Conservation (phyloP, 176 grass and related monocot species). For the Canna indica region DNA sequence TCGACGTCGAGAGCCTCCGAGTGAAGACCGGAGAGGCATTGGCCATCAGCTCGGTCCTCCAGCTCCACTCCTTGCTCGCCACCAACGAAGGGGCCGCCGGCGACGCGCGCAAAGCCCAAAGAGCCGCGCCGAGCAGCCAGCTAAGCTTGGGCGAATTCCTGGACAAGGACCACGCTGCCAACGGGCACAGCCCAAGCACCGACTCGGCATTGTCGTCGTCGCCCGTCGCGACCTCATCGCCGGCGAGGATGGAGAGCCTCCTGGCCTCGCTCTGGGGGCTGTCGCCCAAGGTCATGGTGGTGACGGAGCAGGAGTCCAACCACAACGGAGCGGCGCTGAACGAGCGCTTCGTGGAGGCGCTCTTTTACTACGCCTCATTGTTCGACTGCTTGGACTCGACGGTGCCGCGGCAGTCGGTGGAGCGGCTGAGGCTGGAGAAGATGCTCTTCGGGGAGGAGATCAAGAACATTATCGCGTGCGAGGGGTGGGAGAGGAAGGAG, state of each 20-base stretch:
- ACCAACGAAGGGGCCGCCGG: slow-evolving; percentile 13
- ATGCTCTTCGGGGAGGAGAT: slow-evolving; percentile 76
- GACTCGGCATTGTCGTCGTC: slow-evolving; percentile 1
- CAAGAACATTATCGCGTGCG: slow-evolving; percentile 74
- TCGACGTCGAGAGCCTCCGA: slow-evolving; percentile 60
- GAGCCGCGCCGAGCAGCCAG: not conserved
- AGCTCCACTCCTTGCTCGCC: slow-evolving; percentile 58
- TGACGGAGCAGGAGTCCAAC: slow-evolving; percentile 84
- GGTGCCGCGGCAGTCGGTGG: slow-evolving; percentile 47
- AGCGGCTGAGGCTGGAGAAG: slow-evolving; percentile 72
- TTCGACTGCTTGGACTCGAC: slow-evolving; percentile 83
- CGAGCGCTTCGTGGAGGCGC: slow-evolving; percentile 73
- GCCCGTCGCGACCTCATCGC: slow-evolving; percentile 19
- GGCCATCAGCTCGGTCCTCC: slow-evolving; percentile 60
- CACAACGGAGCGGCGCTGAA: slow-evolving; percentile 58
- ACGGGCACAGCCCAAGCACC: not conserved
- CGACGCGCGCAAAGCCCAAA: not conserved
- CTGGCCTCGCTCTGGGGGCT: slow-evolving; percentile 46
- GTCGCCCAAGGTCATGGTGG: slow-evolving; percentile 56
- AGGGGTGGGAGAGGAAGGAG: slow-evolving; percentile 58
- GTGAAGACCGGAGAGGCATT: slow-evolving; percentile 87
- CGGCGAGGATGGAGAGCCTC: slow-evolving; percentile 47
- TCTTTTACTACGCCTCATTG: slow-evolving; percentile 85
- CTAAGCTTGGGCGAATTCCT: not conserved
- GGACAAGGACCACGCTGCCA: slow-evolving; percentile 21